Conservation (phyloP, 192 early-diverging fungal species). For the Glomus cerebriforme region DNA sequence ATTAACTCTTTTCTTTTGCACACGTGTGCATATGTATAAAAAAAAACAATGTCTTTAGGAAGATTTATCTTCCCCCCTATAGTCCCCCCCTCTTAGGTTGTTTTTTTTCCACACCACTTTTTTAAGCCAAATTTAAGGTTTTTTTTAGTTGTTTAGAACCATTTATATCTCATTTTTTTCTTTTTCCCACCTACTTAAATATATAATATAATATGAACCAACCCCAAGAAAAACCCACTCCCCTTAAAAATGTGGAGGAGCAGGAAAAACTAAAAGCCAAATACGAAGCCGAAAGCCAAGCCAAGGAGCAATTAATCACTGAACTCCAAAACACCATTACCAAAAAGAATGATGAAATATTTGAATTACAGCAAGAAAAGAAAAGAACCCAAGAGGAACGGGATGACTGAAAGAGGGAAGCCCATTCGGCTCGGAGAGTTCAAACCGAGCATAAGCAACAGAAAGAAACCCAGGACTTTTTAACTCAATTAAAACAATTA, state of each 20-base stretch:
- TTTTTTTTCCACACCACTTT: too few relatives aligned
- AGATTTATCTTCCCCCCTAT: too few relatives aligned
- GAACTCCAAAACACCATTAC: background rate
- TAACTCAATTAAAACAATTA: background rate
- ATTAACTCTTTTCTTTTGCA: too few relatives aligned
- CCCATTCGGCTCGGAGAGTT: background rate
- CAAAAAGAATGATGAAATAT: background rate
- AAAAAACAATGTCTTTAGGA: too few relatives aligned
- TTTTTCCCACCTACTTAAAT: too few relatives aligned
- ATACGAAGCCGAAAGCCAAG: slow-evolving; percentile 6
- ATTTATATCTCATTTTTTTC: too few relatives aligned
- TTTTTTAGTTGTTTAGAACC: too few relatives aligned
- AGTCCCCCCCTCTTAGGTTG: too few relatives aligned
- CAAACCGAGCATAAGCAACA: background rate
- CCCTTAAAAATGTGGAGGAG: background rate
- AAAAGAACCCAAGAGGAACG: background rate
- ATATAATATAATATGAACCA: too few relatives aligned
- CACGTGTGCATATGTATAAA: too few relatives aligned
- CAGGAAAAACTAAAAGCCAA: background rate
- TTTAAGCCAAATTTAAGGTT: too few relatives aligned
- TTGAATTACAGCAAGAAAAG: too few relatives aligned
- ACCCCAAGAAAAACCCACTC: background rate
- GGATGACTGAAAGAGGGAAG: background rate
- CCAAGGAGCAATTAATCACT: background rate
- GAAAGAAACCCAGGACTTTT: background rate